A percentile compares a stretch with the other conserved stretches of the same genome.
These are phyloP conservation scores for Annulohypoxylon maeteangense DNA, from an alignment of 495 filamentous ascomycete species.

Conservation along the genomic window DNA sequence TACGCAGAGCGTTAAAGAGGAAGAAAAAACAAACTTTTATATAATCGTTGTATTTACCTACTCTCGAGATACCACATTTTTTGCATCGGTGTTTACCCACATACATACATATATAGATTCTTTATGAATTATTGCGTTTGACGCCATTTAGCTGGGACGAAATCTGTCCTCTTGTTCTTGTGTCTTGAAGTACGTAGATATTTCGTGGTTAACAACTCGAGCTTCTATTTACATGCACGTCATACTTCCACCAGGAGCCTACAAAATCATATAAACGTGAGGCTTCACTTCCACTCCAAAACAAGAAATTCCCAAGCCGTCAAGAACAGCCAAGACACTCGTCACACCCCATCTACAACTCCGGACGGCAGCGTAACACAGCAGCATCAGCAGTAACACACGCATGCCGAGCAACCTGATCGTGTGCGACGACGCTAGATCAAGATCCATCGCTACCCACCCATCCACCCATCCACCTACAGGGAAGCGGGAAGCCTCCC, in stretches of 20 bases:
- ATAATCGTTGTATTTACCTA: slow-evolving; percentile 32
- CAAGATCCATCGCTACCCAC: slow-evolving; percentile 18
- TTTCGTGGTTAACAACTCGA: neutral
- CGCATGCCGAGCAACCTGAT: slow-evolving; percentile 2
- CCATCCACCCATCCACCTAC: neutral
- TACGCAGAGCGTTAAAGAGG: slow-evolving; percentile 22
- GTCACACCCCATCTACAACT: neutral
- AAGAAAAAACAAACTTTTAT: neutral
- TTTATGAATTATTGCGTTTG: neutral
- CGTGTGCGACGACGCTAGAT: neutral
- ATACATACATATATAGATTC: neutral
- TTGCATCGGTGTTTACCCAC: slow-evolving; percentile 2
- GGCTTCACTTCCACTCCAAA: neutral
- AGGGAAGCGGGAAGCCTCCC: neutral
- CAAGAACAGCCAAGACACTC: neutral
- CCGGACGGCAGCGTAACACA: slow-evolving; percentile 2
- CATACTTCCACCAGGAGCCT: neutral
- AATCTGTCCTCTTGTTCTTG: neutral
- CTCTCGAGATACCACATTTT: slow-evolving; percentile 32
- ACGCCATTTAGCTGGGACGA: slow-evolving; percentile 9
- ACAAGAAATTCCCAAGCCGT: neutral
- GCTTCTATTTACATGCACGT: neutral
- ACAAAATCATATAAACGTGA: neutral
- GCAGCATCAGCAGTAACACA: neutral
- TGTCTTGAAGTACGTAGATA: neutral